Conservation (phyloP, 257 asterid species). For the Handroanthus guayacan region DNA sequence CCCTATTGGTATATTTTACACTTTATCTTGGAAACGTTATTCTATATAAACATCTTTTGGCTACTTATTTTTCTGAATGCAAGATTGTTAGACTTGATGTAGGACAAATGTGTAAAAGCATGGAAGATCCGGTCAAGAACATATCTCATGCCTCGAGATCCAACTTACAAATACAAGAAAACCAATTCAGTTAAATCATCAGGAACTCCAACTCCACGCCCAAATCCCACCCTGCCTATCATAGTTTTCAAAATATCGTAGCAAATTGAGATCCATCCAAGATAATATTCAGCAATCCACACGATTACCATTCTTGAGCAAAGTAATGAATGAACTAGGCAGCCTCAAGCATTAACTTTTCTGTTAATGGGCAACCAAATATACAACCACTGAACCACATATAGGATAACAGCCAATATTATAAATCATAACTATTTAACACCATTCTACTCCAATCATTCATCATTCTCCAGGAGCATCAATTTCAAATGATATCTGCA, state of each 20-base stretch:
- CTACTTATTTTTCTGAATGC: too few species aligned
- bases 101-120: too few species aligned
- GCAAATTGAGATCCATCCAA: not conserved
- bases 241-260: slow-evolving; percentile 17
- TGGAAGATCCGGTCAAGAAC: not conserved
- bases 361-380: slow-evolving; percentile 1
- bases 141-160: not conserved
- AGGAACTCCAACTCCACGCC: slow-evolving; percentile 4
- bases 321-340: not conserved
- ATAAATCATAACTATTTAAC: not conserved
- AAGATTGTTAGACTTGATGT: too few species aligned
- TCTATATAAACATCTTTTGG: too few species aligned
- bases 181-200: not conserved
- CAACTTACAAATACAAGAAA: not conserved
- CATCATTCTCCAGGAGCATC: not conserved
- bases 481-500: too few species aligned
- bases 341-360: not conserved
- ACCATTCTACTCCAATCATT: not conserved
- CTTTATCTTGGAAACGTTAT: too few species aligned
- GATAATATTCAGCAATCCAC: not conserved
- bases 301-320: not conserved
- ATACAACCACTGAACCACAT: not conserved
- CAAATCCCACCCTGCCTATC: not conserved
- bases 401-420: not conserved
- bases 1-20: too few species aligned